Base-by-base conservation (phyloP, 2,329 filamentous ascomycete species). In the Diaporthe sp. region DNA sequence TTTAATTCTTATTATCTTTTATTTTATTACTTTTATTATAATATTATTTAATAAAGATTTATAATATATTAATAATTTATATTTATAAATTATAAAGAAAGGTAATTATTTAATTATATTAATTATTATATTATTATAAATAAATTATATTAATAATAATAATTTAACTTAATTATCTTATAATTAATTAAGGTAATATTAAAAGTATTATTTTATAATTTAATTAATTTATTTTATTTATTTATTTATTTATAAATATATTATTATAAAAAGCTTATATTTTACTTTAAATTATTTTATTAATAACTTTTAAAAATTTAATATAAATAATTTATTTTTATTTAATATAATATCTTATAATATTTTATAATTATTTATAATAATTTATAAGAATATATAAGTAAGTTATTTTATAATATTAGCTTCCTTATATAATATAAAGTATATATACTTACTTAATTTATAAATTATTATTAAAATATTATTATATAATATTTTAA, bases 331-430 rank as follows among this genome's bases (percentile, higher is more conserved):
- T 4, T 34, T 34, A 34, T 34, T 1, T 55, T 20, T 55, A 55
- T 55, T 31, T 55, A 31, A 55, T 1, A 55, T 55, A 55, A 55
- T 31, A 31, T 55, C 4, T 0, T 55, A 31, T 31, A 31, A 13
- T 55, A 55, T 55, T 31, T 17, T 7, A 17, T 53, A 25, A 25
- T 53, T 53, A 25, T 2, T 65, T 47, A 28, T 63, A 28, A 44
- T 39, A n/a, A 63, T 63, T 37, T 39, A 63, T 42, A 63, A 28
- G 2, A n/a, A 63, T 63, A 44, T 39, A 63, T 63, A 63, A 17
- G 1, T 31, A 28, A 63, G 42, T 63, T 57, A 10, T 31, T 34
- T 4, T 57, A 20, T 10, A 3, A 15, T 53, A 6, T 8, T 53
- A 53, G n/a, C n/a, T 60, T 31, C 49, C 2, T 49, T 47, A 31